Evolutionary conservation across 495 filamentous ascomycete species (phyloP).

Genomic region (Hypomontagnella monticulosa): DNA sequence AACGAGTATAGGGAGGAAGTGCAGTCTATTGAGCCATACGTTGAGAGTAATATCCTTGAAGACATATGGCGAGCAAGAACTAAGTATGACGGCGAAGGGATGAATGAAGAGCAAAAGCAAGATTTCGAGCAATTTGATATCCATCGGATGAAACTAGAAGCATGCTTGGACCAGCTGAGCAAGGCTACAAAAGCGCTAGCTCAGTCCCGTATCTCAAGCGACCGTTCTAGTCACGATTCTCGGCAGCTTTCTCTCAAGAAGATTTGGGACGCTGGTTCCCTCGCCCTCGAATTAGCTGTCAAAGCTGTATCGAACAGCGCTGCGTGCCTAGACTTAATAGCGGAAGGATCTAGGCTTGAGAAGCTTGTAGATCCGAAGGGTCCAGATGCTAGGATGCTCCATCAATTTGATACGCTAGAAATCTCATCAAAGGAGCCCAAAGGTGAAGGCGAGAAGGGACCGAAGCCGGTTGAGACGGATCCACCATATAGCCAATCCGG

Average conservation of each 20-base stretch:
- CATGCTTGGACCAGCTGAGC: slow-evolving; percentile 37
- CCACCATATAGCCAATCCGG: background rate
- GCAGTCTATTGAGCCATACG: slow-evolving; percentile 40
- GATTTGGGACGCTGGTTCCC: slow-evolving; percentile 26
- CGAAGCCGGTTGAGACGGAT: background rate
- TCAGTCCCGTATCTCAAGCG: slow-evolving; percentile 11
- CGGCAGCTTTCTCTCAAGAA: slow-evolving; percentile 37
- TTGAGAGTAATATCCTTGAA: slow-evolving; percentile 34
- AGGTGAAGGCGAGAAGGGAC: background rate
- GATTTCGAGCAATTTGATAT: slow-evolving; percentile 40
- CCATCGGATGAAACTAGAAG: slow-evolving; percentile 41
- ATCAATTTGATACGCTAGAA: slow-evolving; percentile 31
- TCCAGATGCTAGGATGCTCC: slow-evolving; percentile 19
- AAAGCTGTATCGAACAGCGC: slow-evolving; percentile 28
- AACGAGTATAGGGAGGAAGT: slow-evolving; percentile 44
- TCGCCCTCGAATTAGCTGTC: slow-evolving; percentile 25
- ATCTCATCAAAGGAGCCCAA: slow-evolving; percentile 12
- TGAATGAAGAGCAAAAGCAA: slow-evolving; percentile 18
- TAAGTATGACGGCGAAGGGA: slow-evolving; percentile 27
- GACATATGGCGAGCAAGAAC: slow-evolving; percentile 48
- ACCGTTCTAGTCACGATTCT: slow-evolving; percentile 28
- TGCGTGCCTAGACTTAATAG: slow-evolving; percentile 40
- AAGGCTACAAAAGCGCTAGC: slow-evolving; percentile 29
- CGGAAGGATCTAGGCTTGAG: slow-evolving; percentile 38
- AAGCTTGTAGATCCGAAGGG: slow-evolving; percentile 39